These are phyloP conservation scores for Penicillium pancosmium DNA, from an alignment of 495 filamentous ascomycete species.

Conservation along the genomic window DNA sequence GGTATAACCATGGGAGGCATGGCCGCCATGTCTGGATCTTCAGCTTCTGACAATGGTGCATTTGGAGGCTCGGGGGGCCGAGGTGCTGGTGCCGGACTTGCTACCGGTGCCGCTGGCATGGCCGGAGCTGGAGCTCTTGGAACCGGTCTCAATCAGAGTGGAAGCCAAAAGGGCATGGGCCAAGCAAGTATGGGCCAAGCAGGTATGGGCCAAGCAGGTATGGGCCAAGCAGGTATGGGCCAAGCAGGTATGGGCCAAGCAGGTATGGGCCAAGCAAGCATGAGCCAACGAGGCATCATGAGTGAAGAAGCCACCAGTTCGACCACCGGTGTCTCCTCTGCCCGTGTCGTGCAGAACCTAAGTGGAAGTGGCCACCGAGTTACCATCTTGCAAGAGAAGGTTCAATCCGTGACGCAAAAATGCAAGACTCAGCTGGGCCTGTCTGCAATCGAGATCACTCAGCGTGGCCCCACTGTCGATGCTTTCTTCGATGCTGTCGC, in stretches of 20 bases:
- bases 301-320: background rate
- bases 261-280: background rate
- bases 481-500: conserved; percentile 44
- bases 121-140: conserved; percentile 4
- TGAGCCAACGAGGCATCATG: conserved; percentile 2
- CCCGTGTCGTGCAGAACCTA: conserved; percentile 17
- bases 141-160: conserved; percentile 8
- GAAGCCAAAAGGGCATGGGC: background rate
- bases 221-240: background rate
- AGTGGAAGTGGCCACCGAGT: conserved; percentile 20
- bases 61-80: background rate
- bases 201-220: background rate
- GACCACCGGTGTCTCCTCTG: background rate
- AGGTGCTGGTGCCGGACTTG: background rate
- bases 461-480: conserved; percentile 38
- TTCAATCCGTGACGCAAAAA: conserved; percentile 38
- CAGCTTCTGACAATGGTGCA: background rate
- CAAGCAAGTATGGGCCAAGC: conserved; percentile 5
- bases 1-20: conserved; percentile 7
- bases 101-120: background rate
- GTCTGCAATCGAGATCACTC: conserved; percentile 33
- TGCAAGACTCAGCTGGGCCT: conserved; percentile 41
- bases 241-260: conserved; percentile 5
- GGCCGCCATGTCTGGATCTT: conserved; percentile 7
- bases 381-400: conserved; percentile 37